phyloP scores from a whole-genome alignment of 176 grass and related monocot species.

The Metroxylon sagu region DNA sequence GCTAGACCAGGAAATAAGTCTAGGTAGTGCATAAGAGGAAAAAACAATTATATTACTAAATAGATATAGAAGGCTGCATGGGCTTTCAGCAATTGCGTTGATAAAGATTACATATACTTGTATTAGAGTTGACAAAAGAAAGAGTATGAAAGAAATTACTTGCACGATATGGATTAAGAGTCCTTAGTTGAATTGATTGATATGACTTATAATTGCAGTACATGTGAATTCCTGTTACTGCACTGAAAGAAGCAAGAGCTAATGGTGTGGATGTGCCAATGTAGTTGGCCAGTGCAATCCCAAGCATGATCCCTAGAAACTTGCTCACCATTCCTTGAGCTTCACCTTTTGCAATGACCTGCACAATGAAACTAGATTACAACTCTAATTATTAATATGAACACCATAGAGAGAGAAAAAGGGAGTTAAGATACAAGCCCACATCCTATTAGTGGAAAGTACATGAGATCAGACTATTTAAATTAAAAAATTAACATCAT shows the following conservation, averaged over 20 bases:
- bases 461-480: too few species aligned
- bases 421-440: too few species aligned
- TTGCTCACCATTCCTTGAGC: constrained; percentile 99
- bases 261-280: constrained; percentile 76
- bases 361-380: background rate
- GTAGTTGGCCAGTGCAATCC: constrained; percentile 70
- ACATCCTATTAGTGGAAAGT: too few species aligned
- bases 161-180: constrained; percentile 90
- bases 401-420: too few species aligned
- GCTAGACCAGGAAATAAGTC: too few species aligned
- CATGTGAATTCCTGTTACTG: constrained; percentile 83
- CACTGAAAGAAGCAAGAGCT: constrained; percentile 79
- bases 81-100: too few species aligned
- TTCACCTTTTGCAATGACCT: constrained; percentile 99
- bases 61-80: too few species aligned
- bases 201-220: constrained; percentile 97
- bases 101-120: background rate
- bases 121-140: background rate
- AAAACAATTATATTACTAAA: too few species aligned
- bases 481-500: too few species aligned
- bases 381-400: too few species aligned
- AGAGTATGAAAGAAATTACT: constrained; percentile 41
- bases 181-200: constrained; percentile 91
- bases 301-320: constrained; percentile 78
- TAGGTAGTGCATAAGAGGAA: too few species aligned